Percentiles rank a stretch among this genome's conserved stretches.
Conservation (phyloP, 2,329 filamentous ascomycete genomes). For the Cucurbitaria berberidis region DNA sequence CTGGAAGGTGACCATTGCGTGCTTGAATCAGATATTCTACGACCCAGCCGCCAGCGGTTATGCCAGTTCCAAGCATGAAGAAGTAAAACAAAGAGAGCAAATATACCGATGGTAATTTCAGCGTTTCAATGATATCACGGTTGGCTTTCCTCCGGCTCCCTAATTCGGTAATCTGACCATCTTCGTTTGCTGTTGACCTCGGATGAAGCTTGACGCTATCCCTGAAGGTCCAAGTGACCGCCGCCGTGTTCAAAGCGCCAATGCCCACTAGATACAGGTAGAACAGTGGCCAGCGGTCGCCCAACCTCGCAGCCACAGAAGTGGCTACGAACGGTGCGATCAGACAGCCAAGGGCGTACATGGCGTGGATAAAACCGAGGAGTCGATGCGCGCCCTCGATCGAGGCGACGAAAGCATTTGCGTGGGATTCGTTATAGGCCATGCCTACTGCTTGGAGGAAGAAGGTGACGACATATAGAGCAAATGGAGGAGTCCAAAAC, state of each 20-base stretch:
- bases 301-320: slow-evolving; percentile 43
- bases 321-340: slow-evolving; percentile 59
- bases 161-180: background rate
- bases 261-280: slow-evolving; percentile 63
- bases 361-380: slow-evolving; percentile 69
- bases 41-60: slow-evolving; percentile 68
- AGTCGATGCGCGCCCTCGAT: slow-evolving; percentile 62
- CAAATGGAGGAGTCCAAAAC: slow-evolving; percentile 63
- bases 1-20: slow-evolving; percentile 62
- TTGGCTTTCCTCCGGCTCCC: slow-evolving; percentile 44
- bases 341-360: slow-evolving; percentile 64
- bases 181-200: background rate
- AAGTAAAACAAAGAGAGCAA: slow-evolving; percentile 68
- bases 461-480: slow-evolving; percentile 64
- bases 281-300: slow-evolving; percentile 62
- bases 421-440: slow-evolving; percentile 68
- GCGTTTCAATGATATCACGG: slow-evolving; percentile 53
- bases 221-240: slow-evolving; percentile 58
- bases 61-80: slow-evolving; percentile 63
- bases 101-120: slow-evolving; percentile 60
- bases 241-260: slow-evolving; percentile 57
- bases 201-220: slow-evolving; percentile 51
- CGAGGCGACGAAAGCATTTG: slow-evolving; percentile 66
- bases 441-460: slow-evolving; percentile 65
- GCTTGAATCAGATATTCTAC: slow-evolving; percentile 68